phyloP scores from a whole-genome alignment of 129 eudicot genomes.

The Helichrysum umbraculigerum region DNA sequence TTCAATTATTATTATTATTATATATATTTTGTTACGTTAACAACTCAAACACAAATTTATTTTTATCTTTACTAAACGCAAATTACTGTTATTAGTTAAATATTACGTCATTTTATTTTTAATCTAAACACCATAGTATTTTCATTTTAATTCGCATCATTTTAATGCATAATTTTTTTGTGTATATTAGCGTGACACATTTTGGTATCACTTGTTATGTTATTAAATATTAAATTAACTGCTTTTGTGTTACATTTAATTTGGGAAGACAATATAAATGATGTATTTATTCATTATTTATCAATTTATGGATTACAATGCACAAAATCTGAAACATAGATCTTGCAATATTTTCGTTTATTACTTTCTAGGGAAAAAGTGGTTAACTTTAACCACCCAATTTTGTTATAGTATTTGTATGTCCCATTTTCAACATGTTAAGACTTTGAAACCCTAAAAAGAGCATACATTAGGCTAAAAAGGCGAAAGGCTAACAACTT shows the following conservation, averaged over 20 bases:
- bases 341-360: conserved; percentile 13
- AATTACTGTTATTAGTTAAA: too few species aligned
- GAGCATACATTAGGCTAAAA: not conserved
- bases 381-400: conserved; percentile 6
- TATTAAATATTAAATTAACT: not conserved
- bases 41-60: too few species aligned
- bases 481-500: not conserved
- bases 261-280: not conserved
- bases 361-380: conserved; percentile 27
- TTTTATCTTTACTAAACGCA: too few species aligned
- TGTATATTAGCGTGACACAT: not conserved
- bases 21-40: not conserved
- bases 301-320: conserved; percentile 9
- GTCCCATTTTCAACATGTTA: conserved; percentile 1
- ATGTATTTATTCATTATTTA: not conserved
- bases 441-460: conserved; percentile 29
- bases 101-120: too few species aligned
- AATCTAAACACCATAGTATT: not conserved
- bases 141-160: not conserved
- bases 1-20: not conserved
- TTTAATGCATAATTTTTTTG: not conserved
- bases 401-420: not conserved
- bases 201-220: not conserved
- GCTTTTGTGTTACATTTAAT: not conserved
- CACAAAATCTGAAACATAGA: conserved; percentile 24